phyloP scores from a whole-genome alignment of 495 filamentous ascomycete genomes.

The Penicillium bovifimosum region DNA sequence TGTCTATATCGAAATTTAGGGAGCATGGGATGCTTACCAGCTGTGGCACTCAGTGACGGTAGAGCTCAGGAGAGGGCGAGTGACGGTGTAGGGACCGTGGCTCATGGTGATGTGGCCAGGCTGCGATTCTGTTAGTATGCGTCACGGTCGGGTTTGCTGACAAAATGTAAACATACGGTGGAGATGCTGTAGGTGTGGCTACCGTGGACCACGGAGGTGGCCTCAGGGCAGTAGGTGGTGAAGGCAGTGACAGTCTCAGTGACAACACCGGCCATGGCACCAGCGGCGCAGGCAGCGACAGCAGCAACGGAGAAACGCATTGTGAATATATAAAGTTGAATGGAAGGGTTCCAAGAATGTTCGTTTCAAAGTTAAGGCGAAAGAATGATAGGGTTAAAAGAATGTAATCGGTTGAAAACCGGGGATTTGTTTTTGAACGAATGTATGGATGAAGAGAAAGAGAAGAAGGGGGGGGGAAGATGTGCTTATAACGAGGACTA shows the following conservation, averaged over 20 bases:
- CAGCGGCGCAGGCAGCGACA: constrained; percentile 58
- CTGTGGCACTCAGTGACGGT: constrained; percentile 59
- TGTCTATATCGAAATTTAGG: not conserved
- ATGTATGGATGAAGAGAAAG: constrained; percentile 17
- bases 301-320: constrained; percentile 88
- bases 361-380: constrained; percentile 15
- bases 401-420: constrained; percentile 49
- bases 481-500: constrained; percentile 11
- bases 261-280: constrained; percentile 52
- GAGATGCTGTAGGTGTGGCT: constrained; percentile 74
- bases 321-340: constrained; percentile 44
- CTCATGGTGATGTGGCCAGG: constrained; percentile 76
- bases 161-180: constrained; percentile 44
- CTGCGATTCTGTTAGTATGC: constrained; percentile 28
- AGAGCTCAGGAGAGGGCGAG: constrained; percentile 59
- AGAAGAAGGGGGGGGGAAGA: constrained; percentile 6
- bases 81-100: constrained; percentile 54
- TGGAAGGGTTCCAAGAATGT: constrained; percentile 18
- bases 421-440: constrained; percentile 21
- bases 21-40: constrained; percentile 43
- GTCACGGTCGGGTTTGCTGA: not conserved
- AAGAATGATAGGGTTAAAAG: constrained; percentile 37
- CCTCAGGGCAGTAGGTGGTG: constrained; percentile 80
- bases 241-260: constrained; percentile 75
- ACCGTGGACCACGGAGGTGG: constrained; percentile 66